These are phyloP conservation scores for Tolypocladium tundrense DNA, from an alignment of 2,329 filamentous ascomycete species.

Conservation along the genomic window DNA sequence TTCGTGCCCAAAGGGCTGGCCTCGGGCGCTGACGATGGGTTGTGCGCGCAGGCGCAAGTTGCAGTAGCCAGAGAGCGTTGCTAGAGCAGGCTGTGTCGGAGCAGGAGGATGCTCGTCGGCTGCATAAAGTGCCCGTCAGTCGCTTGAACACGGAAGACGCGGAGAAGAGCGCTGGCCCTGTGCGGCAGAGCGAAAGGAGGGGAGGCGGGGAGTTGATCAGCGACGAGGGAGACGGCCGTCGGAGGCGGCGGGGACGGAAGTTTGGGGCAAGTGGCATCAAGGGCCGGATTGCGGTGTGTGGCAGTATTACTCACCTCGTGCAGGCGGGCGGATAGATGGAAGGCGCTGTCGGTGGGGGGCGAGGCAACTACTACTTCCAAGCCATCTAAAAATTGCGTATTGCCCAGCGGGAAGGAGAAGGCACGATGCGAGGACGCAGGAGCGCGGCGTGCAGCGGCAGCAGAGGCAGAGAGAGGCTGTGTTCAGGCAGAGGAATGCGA, in stretches of 20 bases:
- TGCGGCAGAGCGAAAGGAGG: not conserved
- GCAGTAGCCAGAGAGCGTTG: not conserved
- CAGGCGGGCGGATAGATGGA: not conserved
- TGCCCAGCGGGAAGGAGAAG: not conserved
- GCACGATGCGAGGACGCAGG: not conserved
- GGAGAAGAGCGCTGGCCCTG: not conserved
- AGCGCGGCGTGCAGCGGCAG: not conserved
- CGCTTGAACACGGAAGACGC: not conserved
- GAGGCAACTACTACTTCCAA: slow-evolving; percentile 8
- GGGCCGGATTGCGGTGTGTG: not conserved
- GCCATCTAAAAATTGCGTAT: slow-evolving; percentile 10
- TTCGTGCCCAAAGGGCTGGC: not conserved
- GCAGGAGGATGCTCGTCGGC: not conserved
- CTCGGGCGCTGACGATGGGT: not conserved
- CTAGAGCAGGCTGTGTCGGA: not conserved
- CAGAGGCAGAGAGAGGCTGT: not conserved
- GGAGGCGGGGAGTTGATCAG: not conserved
- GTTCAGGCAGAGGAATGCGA: slow-evolving; percentile 1
- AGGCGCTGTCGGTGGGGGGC: not conserved
- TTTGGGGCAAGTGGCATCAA: slow-evolving; percentile 1
- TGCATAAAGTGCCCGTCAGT: not conserved
- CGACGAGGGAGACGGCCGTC: not conserved
- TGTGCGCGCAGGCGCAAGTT: not conserved
- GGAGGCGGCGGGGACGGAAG: slow-evolving; percentile 6
- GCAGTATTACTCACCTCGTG: not conserved